These are phyloP conservation scores for Domatiomyces catenatus DNA, from an alignment of 2,329 filamentous ascomycete species.

Conservation along the genomic window DNA sequence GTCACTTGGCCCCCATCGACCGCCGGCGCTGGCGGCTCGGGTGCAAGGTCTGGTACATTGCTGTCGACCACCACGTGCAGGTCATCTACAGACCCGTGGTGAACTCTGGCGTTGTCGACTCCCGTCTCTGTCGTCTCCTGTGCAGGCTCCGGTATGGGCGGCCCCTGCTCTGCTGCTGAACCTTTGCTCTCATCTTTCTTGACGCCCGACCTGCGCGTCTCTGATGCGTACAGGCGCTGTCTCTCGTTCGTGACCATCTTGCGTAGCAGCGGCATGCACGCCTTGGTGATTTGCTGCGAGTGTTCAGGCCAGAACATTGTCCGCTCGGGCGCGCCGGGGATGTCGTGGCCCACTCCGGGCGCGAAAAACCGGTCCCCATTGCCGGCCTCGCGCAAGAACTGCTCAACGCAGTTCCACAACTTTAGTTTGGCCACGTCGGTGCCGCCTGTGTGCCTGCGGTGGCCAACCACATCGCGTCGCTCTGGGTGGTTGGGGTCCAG, in stretches of 20 bases:
- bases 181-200: conserved; percentile 3
- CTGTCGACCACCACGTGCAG: not conserved
- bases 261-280: conserved; percentile 41
- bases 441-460: conserved; percentile 36
- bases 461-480: conserved; percentile 41
- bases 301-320: conserved; percentile 40
- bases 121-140: not conserved
- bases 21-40: not conserved
- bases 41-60: not conserved
- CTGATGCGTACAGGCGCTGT: conserved; percentile 42
- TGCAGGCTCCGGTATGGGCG: conserved; percentile 1
- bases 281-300: conserved; percentile 39
- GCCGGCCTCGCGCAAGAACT: conserved; percentile 37
- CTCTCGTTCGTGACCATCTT: conserved; percentile 47
- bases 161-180: not conserved
- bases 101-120: not conserved
- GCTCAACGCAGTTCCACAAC: conserved; percentile 40
- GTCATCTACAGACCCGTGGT: not conserved
- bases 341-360: conserved; percentile 10
- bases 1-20: not conserved
- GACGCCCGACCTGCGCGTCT: conserved; percentile 35
- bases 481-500: conserved; percentile 39
- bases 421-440: conserved; percentile 42
- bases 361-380: conserved; percentile 38
- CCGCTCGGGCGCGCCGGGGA: conserved; percentile 27